phyloP scores from a whole-genome alignment of 192 early-diverging fungal genomes.

The Rhizoclosmatium sp. region DNA sequence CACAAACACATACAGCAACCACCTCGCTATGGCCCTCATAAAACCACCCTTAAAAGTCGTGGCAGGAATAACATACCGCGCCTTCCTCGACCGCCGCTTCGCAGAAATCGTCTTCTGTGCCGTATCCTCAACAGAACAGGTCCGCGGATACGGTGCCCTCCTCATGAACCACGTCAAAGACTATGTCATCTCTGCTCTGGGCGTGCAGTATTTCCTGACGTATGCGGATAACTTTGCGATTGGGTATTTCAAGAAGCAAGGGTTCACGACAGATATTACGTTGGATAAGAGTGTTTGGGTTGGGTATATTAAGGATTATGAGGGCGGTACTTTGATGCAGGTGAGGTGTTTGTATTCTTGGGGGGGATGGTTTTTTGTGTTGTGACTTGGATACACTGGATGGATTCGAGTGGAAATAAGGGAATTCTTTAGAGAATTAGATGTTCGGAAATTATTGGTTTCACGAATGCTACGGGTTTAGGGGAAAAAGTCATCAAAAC shows the following conservation, averaged over 20 bases:
- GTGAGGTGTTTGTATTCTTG: slow-evolving; percentile 38
- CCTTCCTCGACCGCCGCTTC: slow-evolving; percentile 86
- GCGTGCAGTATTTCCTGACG: slow-evolving; percentile 89
- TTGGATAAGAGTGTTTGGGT: slow-evolving; percentile 93
- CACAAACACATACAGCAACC: slow-evolving; percentile 67
- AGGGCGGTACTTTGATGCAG: slow-evolving; percentile 97
- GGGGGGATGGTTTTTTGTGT: slow-evolving; percentile 2
- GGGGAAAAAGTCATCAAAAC: too few relatives aligned
- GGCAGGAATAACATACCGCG: slow-evolving; percentile 95
- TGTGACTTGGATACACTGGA: not conserved
- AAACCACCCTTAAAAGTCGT: slow-evolving; percentile 76
- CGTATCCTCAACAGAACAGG: slow-evolving; percentile 88
- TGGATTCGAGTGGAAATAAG: too few relatives aligned
- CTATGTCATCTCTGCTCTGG: slow-evolving; percentile 77
- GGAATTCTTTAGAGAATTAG: too few relatives aligned
- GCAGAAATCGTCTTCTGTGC: slow-evolving; percentile 99
- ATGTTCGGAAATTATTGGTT: too few relatives aligned
- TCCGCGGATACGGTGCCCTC: slow-evolving; percentile 95
- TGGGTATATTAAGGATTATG: slow-evolving; percentile 99
- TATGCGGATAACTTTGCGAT: slow-evolving; percentile 99
- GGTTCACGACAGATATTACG: slow-evolving; percentile 97
- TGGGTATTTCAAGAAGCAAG: slow-evolving; percentile 99
- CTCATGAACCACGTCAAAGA: slow-evolving; percentile 98
- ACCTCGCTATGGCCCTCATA: slow-evolving; percentile 84
- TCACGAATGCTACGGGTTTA: too few relatives aligned